Evolutionary conservation across 108 stramenopile species (phyloP), one percentile per base, ranked within the genome.

Genomic region (Nitzschia putrida): DNA sequence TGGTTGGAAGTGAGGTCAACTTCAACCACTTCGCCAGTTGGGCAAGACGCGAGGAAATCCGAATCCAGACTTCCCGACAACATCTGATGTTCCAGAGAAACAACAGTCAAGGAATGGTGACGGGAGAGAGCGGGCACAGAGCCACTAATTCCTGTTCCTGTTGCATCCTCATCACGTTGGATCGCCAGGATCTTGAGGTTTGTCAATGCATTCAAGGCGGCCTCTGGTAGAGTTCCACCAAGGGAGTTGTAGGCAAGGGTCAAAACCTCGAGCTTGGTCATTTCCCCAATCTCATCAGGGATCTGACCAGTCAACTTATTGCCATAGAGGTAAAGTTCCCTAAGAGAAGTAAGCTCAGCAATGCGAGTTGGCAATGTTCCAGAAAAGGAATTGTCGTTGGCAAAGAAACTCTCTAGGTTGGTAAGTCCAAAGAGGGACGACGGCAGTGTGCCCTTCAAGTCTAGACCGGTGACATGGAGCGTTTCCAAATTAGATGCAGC

Each of bases 301-400:
- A 79, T 34, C 50, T 70, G 68, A n/a, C 78, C 78, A 6, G 64
- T 79, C 42, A 90, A 77, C 3, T 68, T 76, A 51, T 83, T 91
- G 45, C 86, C 71, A 47, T 71, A 69, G 10, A 92, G 57, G 11
- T 60, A 57, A 16, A 94, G 64, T 41, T 81, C 81, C 20, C 69
- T 51, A 34, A 91, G 82, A 18, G 74, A 55, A 10, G 69, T 52
- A 10, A 89, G 50, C 0, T 65, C 24, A 2, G 78, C 84, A 56
- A 93, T 79, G 18, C 73, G 68, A 0, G 45, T 9, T 23, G 92
- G 92, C 25, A 93, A 40, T 4, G 80, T 40, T 22, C 90, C 90
- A 23, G 69, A 40, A 43, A 88, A 77, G 20, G 53, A 22, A 55
- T 84, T 87, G 52, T 78, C 58, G 44, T 78, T 81, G 25, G 79